Conservation (phyloP, 306 rosid genomes). For the Hylodesmum podocarpum region DNA sequence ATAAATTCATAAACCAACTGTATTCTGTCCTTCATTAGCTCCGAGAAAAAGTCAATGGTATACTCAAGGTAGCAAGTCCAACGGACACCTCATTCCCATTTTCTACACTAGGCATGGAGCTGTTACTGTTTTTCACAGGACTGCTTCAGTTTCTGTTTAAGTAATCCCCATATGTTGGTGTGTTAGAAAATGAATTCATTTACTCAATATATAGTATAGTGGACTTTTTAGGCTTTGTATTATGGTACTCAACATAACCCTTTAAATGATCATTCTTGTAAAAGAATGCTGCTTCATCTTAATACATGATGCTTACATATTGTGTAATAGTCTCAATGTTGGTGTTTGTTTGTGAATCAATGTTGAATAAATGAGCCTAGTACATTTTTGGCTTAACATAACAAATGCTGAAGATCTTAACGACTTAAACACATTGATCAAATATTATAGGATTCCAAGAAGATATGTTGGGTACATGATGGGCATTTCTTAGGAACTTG, state of each 20-base stretch:
- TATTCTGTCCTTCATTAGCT: conserved; percentile 32
- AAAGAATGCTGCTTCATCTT: conserved; percentile 49
- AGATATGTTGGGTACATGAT: not conserved
- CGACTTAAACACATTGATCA: not conserved
- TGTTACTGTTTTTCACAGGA: conserved; percentile 34
- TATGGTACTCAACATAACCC: conserved; percentile 42
- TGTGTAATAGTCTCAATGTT: conserved; percentile 51
- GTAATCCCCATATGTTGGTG: conserved; percentile 43
- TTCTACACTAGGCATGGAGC: conserved; percentile 52
- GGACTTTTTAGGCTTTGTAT: conserved; percentile 42
- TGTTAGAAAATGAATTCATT: conserved; percentile 55
- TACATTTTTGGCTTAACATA: not conserved
- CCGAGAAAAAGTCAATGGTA: conserved; percentile 37
- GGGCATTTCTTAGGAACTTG: not conserved
- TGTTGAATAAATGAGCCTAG: conserved; percentile 42
- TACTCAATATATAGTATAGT: conserved; percentile 50
- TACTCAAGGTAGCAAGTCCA: conserved; percentile 45
- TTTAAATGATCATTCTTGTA: conserved; percentile 54
- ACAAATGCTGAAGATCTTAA: not conserved
- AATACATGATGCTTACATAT: conserved; percentile 47
- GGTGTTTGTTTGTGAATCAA: conserved; percentile 47
- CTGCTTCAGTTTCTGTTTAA: conserved; percentile 42
- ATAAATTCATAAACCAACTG: conserved; percentile 48
- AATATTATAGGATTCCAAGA: not conserved
- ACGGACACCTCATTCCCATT: conserved; percentile 36